Evolutionary conservation across 768 basidiomycete species (phyloP), one percentile per base, ranked within the genome.

Genomic region (Lanmaoa rubissima): DNA sequence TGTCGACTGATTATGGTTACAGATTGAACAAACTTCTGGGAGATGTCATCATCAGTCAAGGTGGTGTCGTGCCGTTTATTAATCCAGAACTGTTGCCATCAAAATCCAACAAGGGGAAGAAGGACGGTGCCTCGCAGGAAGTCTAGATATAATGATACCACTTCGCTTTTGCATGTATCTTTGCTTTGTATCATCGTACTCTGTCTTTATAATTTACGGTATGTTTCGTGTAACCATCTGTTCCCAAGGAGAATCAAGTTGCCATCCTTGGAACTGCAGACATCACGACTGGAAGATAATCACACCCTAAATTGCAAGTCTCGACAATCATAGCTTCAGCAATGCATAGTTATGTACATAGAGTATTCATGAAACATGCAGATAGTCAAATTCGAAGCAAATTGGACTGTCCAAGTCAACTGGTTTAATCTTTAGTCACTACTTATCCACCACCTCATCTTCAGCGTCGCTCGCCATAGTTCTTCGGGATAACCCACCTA

Each of bases 401-500:
- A 4, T 5, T 10, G 7, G 6, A 48, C 13, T 8, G 5, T 39
- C 31, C 31, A 8, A 34, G 17, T 44, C 46, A 32, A 42, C 26
- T 28, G 28, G 21, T 14, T 17, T 43, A 24, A 12, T 49, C 26
- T 28, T 55, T 13, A 6, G 9, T 53, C 39, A 17, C 55, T 47
- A 65, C 57, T 72, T 72, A 5, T 72, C 72, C 54, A 87, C 76
- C 55, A 88, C 74, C 61, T 87, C 82, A 59, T 91, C 90, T 68
- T 92, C 90, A 36, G 89, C 89, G 65, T 92, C 90, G 66, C 87
- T 89, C 41, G 86, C 88, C 86, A 88, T 87, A 48, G 89, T 90
- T 69, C 88, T 80, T 66, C 88, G 81, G 51, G 88, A 85, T 53
- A 86, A 78, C 32, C 79, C 77, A 38, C 79, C 75, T 32, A 76